Evolutionary conservation across 1,139 yeast genomes (phyloP).

Genomic region (Arxiozyma bovina): DNA sequence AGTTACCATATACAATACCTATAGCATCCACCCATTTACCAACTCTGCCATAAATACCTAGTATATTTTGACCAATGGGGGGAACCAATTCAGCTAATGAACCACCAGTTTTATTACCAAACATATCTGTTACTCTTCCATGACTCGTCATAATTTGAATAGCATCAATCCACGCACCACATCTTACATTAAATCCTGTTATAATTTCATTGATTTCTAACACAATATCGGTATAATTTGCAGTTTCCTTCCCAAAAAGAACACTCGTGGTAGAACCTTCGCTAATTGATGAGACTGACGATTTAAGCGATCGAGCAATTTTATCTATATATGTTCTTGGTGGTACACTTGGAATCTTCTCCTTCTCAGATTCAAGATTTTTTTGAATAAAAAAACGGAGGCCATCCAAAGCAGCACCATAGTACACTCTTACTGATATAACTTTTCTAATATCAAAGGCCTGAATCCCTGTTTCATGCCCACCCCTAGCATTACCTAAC

Average conservation of each 20-base stretch:
- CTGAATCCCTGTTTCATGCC: conserved; percentile 23
- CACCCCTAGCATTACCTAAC: conserved; percentile 34
- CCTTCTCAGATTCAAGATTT: conserved; percentile 7
- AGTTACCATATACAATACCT: conserved; percentile 39
- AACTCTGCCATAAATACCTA: conserved; percentile 61
- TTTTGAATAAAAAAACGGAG: conserved; percentile 33
- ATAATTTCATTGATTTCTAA: conserved; percentile 52
- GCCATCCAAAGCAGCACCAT: conserved; percentile 79
- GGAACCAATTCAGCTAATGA: conserved; percentile 47
- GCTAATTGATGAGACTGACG: conserved; percentile 8
- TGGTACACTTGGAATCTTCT: conserved; percentile 38
- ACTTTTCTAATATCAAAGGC: conserved; percentile 29
- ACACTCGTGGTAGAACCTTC: conserved; percentile 20
- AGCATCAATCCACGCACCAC: conserved; percentile 89
- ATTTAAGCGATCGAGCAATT: conserved; percentile 22
- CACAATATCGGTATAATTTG: conserved; percentile 47
- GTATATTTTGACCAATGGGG: conserved; percentile 49
- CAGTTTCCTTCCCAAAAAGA: conserved; percentile 56
- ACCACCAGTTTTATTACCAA: conserved; percentile 66
- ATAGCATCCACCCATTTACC: conserved; percentile 67
- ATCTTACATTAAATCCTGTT: conserved; percentile 51
- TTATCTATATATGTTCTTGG: conserved; percentile 39
- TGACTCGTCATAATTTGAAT: conserved; percentile 54
- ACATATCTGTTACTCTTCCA: conserved; percentile 46
- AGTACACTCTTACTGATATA: conserved; percentile 48